Percentiles rank a stretch among this genome's conserved stretches.
Conservation (phyloP, 305 asterid species). For the Fraxinus angustifolia region DNA sequence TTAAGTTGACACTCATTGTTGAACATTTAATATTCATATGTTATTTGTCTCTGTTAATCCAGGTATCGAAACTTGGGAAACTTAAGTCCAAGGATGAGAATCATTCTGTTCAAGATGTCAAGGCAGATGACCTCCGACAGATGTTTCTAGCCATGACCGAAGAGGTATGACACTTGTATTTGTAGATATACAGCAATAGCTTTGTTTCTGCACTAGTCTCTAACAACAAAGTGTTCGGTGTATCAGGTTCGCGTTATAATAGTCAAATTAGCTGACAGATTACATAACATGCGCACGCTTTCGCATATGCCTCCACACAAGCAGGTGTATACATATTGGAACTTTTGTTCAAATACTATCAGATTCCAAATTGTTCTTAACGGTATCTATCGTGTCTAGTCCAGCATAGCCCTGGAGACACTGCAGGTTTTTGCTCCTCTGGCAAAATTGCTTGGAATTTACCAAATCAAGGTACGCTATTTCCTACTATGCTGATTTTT, state of each 20-base stretch:
- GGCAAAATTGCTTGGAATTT: slow-evolving; percentile 88
- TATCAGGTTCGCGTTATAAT: slow-evolving; percentile 90
- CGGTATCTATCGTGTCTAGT: slow-evolving; percentile 38
- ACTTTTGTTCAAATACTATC: slow-evolving; percentile 16
- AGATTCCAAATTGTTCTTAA: slow-evolving; percentile 19
- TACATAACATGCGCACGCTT: slow-evolving; percentile 94
- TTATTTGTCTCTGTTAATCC: slow-evolving; percentile 17
- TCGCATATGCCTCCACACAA: slow-evolving; percentile 97
- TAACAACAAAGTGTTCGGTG: slow-evolving; percentile 21
- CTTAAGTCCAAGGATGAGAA: slow-evolving; percentile 74
- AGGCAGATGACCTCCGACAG: slow-evolving; percentile 95
- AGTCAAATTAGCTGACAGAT: slow-evolving; percentile 88
- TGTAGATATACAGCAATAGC: slow-evolving; percentile 3
- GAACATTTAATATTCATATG: slow-evolving; percentile 15
- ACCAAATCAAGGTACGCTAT: slow-evolving; percentile 73
- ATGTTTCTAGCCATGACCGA: slow-evolving; percentile 96
- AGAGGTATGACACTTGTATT: slow-evolving; percentile 47
- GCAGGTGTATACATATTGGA: slow-evolving; percentile 49
- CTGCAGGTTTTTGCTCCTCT: slow-evolving; percentile 94
- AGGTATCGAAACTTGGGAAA: slow-evolving; percentile 97
- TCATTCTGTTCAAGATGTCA: slow-evolving; percentile 83
- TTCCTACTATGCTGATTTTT: background rate
- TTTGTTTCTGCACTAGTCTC: slow-evolving; percentile 14
- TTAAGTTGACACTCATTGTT: slow-evolving; percentile 11
- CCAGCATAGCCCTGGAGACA: slow-evolving; percentile 90